phyloP scores from a whole-genome alignment of 257 asterid species.

The Solanum peruvianum region DNA sequence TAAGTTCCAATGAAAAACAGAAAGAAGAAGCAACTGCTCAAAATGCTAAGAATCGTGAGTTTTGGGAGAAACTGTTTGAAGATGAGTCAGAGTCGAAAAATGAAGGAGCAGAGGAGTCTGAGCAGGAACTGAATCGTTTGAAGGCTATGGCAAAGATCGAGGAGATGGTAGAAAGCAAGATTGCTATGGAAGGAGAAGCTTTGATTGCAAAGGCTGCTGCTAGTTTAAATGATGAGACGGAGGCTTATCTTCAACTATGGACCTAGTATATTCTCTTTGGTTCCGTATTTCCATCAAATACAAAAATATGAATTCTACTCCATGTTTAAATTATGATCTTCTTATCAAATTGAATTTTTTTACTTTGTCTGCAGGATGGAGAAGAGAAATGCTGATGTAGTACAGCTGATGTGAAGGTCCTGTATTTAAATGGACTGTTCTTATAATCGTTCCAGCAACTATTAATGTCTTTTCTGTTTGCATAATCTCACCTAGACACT shows the following conservation, averaged over 20 bases:
- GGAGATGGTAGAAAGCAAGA: slow-evolving; percentile 10
- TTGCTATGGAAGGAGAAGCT: slow-evolving; percentile 2
- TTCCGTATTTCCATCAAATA: not conserved
- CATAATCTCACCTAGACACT: not conserved
- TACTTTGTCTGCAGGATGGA: not conserved
- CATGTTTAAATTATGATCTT: not conserved
- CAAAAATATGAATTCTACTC: not conserved
- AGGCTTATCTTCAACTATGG: slow-evolving; percentile 8
- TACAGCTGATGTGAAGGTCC: not conserved
- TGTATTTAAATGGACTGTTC: not conserved
- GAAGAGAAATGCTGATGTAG: not conserved
- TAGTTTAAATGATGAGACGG: not conserved
- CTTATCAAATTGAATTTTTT: not conserved
- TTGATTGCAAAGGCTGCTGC: not conserved
- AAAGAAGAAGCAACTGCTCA: not conserved
- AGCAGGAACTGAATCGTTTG: not conserved
- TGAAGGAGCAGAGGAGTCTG: slow-evolving; percentile 7
- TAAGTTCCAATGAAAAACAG: slow-evolving; percentile 2
- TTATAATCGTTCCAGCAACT: not conserved
- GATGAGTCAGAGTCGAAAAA: slow-evolving; percentile 7
- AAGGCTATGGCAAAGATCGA: slow-evolving; percentile 8
- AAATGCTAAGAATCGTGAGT: slow-evolving; percentile 6
- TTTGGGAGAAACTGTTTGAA: slow-evolving; percentile 22
- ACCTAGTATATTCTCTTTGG: not conserved
- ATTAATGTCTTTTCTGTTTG: not conserved